phyloP scores from a whole-genome alignment of 1,139 yeast species.

The Kodamaea sp. region DNA sequence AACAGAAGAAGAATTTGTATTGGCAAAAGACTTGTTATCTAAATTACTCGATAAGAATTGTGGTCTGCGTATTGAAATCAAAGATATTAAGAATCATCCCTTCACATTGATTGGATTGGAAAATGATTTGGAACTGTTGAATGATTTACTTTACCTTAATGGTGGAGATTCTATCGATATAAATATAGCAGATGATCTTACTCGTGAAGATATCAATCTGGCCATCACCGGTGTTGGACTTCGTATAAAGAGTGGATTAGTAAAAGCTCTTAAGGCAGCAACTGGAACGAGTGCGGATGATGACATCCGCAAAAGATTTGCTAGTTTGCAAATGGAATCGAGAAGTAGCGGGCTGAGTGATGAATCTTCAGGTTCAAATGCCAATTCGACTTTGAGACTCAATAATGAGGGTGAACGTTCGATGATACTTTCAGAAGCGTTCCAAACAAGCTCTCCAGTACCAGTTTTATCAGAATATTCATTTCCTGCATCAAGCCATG shows the following conservation, averaged over 20 bases:
- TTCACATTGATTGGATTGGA: constrained; percentile 66
- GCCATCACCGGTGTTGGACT: constrained; percentile 79
- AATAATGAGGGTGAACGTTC: constrained; percentile 23
- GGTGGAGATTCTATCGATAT: constrained; percentile 13
- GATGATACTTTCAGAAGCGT: constrained; percentile 35
- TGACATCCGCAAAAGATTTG: constrained; percentile 25
- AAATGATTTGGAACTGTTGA: constrained; percentile 34
- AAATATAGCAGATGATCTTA: constrained; percentile 30
- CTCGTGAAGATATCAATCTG: constrained; percentile 63
- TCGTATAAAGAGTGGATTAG: constrained; percentile 56
- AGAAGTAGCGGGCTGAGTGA: constrained; percentile 34
- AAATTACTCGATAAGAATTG: constrained; percentile 74
- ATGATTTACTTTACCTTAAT: constrained; percentile 39
- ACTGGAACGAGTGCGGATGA: constrained; percentile 24
- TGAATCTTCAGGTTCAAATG: constrained; percentile 23
- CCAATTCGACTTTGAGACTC: constrained; percentile 14
- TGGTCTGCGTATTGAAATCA: constrained; percentile 59
- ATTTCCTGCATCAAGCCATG: background rate
- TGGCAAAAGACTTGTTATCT: constrained; percentile 63
- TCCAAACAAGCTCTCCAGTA: background rate
- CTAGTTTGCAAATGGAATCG: constrained; percentile 26
- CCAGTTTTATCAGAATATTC: too few species aligned
- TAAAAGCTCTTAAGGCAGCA: constrained; percentile 46
- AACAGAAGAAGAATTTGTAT: constrained; percentile 46
- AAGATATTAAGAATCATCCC: constrained; percentile 75